These are phyloP conservation scores for Amaranthus cruentus DNA, from an alignment of 148 eudicot genomes.

Conservation along the genomic window DNA sequence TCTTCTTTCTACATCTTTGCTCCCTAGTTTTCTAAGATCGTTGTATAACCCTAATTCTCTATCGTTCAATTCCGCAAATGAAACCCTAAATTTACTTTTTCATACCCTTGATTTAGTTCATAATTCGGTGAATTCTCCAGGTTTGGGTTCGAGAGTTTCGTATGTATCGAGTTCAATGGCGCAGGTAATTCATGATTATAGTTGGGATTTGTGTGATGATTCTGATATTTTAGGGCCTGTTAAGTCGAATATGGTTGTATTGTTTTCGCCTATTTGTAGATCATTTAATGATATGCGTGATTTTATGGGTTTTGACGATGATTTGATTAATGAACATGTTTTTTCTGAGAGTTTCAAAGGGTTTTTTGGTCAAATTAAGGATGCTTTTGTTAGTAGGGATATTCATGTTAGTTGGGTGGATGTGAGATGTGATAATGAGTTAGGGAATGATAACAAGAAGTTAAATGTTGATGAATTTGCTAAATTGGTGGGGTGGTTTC, in stretches of 20 bases:
- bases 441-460: slow-evolving; percentile 7
- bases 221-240: slow-evolving; percentile 18
- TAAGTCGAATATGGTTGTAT: slow-evolving; percentile 64
- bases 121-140: not conserved
- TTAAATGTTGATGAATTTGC: slow-evolving; percentile 24
- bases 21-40: slow-evolving; percentile 31
- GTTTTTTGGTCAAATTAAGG: slow-evolving; percentile 46
- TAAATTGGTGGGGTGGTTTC: slow-evolving; percentile 25
- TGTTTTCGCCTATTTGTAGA: slow-evolving; percentile 54
- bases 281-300: slow-evolving; percentile 33
- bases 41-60: slow-evolving; percentile 29
- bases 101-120: slow-evolving; percentile 29
- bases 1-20: slow-evolving; percentile 47
- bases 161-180: slow-evolving; percentile 38
- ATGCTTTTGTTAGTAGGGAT: slow-evolving; percentile 54
- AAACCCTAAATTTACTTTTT: slow-evolving; percentile 42
- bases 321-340: slow-evolving; percentile 23
- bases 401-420: slow-evolving; percentile 79
- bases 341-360: slow-evolving; percentile 32
- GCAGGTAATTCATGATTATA: slow-evolving; percentile 57
- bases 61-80: slow-evolving; percentile 37
- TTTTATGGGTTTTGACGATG: slow-evolving; percentile 32
- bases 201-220: slow-evolving; percentile 45
- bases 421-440: slow-evolving; percentile 29
- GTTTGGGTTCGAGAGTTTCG: slow-evolving; percentile 2